Evolutionary conservation across 2,329 filamentous ascomycete genomes (phyloP).

Genomic region (Seiridium unicorne): DNA sequence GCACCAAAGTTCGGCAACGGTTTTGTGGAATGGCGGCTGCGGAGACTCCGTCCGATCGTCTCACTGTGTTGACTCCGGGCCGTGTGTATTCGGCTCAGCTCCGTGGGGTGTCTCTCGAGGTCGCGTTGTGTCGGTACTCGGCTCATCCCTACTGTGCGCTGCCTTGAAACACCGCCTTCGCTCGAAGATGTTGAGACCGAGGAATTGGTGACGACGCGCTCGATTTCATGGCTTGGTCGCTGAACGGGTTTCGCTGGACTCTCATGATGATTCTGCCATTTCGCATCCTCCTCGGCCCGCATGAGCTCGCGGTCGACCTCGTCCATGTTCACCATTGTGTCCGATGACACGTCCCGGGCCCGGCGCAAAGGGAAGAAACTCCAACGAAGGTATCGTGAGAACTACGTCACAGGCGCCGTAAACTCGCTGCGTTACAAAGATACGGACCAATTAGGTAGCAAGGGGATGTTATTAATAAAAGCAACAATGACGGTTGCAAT

Average conservation of each 20-base stretch:
- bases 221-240: conserved; percentile 30
- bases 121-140: conserved; percentile 64
- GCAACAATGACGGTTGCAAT: background rate
- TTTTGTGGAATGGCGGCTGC: conserved; percentile 49
- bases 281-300: conserved; percentile 44
- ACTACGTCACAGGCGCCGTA: background rate
- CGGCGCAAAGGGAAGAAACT: background rate
- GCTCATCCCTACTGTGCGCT: conserved; percentile 49
- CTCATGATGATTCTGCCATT: background rate
- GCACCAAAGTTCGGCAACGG: conserved; percentile 69
- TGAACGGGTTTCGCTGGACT: conserved; percentile 15
- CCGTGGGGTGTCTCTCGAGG: conserved; percentile 68
- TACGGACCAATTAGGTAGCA: background rate
- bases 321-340: conserved; percentile 32
- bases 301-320: conserved; percentile 53
- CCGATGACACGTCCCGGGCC: background rate
- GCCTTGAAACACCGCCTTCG: conserved; percentile 27
- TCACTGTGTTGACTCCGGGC: conserved; percentile 67
- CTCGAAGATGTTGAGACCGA: conserved; percentile 48
- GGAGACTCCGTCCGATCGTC: conserved; percentile 63
- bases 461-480: background rate
- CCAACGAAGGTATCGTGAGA: background rate
- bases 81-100: conserved; percentile 69
- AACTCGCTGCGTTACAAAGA: background rate
- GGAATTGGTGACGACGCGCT: conserved; percentile 55